Percentiles rank a stretch among this genome's conserved stretches.
These are phyloP conservation scores for Conoideocrella luteorostrata DNA, from an alignment of 2,329 filamentous ascomycete species.

Conservation along the genomic window DNA sequence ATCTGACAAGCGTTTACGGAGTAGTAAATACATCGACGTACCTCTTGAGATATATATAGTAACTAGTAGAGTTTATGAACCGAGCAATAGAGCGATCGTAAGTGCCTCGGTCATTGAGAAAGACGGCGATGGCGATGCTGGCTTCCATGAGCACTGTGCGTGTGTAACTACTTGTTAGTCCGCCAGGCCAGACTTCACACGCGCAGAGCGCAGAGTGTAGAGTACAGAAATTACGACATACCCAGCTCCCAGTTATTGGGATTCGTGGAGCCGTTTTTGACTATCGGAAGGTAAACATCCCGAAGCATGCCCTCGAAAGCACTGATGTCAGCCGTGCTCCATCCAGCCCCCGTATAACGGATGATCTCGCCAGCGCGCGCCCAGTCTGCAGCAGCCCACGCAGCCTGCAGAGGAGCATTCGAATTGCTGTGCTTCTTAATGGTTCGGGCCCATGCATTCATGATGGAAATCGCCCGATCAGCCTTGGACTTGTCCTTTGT, in stretches of 20 bases:
- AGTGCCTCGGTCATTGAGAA: neutral
- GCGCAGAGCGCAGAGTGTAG: too few relatives aligned
- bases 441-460: slow-evolving; percentile 18
- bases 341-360: slow-evolving; percentile 18
- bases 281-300: slow-evolving; percentile 17
- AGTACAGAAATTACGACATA: slow-evolving; percentile 9
- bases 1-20: too few relatives aligned
- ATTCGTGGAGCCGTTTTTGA: slow-evolving; percentile 11
- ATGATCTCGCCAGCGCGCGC: slow-evolving; percentile 20
- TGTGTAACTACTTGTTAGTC: neutral
- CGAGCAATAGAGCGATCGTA: neutral
- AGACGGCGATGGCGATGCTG: neutral
- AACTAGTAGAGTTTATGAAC: neutral
- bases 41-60: slow-evolving; percentile 1
- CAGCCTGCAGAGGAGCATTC: slow-evolving; percentile 20
- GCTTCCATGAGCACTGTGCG: neutral
- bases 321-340: slow-evolving; percentile 12
- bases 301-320: slow-evolving; percentile 17
- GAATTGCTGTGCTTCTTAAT: slow-evolving; percentile 17
- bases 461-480: slow-evolving; percentile 17
- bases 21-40: neutral
- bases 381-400: slow-evolving; percentile 19
- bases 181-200: neutral
- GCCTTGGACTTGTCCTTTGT: slow-evolving; percentile 14
- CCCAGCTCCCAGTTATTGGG: slow-evolving; percentile 19